Evolutionary conservation across 2,329 filamentous ascomycete genomes (phyloP).

Genomic region (Aspergillus texensis): DNA sequence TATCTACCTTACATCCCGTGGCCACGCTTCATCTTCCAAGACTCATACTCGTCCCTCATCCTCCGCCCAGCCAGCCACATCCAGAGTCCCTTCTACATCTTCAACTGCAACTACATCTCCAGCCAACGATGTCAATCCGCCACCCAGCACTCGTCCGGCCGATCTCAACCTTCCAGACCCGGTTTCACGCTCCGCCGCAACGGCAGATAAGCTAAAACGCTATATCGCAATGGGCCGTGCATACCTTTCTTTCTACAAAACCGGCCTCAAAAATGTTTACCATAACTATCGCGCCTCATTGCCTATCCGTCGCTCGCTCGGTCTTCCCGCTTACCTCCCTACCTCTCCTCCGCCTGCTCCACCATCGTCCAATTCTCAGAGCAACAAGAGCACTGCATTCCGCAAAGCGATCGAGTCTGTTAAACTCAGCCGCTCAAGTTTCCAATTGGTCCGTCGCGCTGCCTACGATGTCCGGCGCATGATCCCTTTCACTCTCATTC

Average conservation of each 20-base stretch:
- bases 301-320: conserved; percentile 33
- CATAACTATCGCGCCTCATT: conserved; percentile 58
- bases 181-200: conserved; percentile 44
- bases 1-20: conserved; percentile 3
- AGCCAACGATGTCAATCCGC: conserved; percentile 64
- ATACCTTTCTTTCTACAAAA: conserved; percentile 85
- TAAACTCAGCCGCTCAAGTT: conserved; percentile 64
- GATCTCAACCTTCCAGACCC: conserved; percentile 65
- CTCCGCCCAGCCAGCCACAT: conserved; percentile 19
- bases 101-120: conserved; percentile 23
- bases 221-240: conserved; percentile 64
- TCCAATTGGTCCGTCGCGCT: conserved; percentile 70
- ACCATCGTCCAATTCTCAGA: conserved; percentile 4
- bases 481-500: conserved; percentile 74
- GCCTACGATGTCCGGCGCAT: conserved; percentile 74
- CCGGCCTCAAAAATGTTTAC: conserved; percentile 74
- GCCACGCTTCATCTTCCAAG: conserved; percentile 17
- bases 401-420: conserved; percentile 13
- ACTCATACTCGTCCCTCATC: conserved; percentile 23
- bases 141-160: conserved; percentile 71
- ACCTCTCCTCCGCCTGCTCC: conserved; percentile 28
- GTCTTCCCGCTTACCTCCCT: conserved; percentile 38
- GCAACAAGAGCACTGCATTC: conserved; percentile 13
- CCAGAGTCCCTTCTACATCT: conserved; percentile 19
- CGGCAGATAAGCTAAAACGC: conserved; percentile 39